Evolutionary conservation across 139 green algal species (phyloP).

Genomic region (Microglena sp.): DNA sequence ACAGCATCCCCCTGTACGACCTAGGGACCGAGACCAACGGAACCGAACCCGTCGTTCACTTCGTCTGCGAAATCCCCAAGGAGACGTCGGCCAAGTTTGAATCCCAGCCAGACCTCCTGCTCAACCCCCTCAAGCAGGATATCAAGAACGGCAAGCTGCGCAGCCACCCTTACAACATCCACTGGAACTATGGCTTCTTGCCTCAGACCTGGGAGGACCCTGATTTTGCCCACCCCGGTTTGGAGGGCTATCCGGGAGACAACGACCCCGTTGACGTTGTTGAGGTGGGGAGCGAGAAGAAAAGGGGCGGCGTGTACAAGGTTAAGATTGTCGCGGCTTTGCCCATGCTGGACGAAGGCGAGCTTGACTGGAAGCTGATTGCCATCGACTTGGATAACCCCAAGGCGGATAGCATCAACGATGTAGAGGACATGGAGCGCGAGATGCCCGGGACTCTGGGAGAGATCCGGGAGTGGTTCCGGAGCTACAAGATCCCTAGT

Average conservation of each 20-base stretch:
- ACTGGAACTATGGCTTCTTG: slow-evolving; percentile 99
- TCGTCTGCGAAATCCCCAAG: slow-evolving; percentile 97
- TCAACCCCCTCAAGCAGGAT: slow-evolving; percentile 98
- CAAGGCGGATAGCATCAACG: slow-evolving; percentile 81
- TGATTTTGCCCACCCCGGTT: slow-evolving; percentile 51
- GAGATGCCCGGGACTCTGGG: slow-evolving; percentile 89
- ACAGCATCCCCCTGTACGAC: slow-evolving; percentile 91
- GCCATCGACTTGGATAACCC: slow-evolving; percentile 83
- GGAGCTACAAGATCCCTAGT: slow-evolving; percentile 98
- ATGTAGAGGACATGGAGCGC: slow-evolving; percentile 93
- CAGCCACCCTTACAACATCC: slow-evolving; percentile 99
- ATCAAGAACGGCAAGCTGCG: slow-evolving; percentile 98
- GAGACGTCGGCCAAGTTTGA: slow-evolving; percentile 98
- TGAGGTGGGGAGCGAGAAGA: slow-evolving; percentile 72
- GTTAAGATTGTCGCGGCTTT: slow-evolving; percentile 74
- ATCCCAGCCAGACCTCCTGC: slow-evolving; percentile 69
- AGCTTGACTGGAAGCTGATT: slow-evolving; percentile 99
- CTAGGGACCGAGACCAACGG: background rate
- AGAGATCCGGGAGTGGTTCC: slow-evolving; percentile 92
- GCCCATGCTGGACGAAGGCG: slow-evolving; percentile 97
- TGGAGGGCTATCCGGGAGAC: slow-evolving; percentile 61
- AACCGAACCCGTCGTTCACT: slow-evolving; percentile 84
- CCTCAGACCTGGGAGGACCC: slow-evolving; percentile 91
- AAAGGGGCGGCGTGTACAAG: slow-evolving; percentile 84
- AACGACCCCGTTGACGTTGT: slow-evolving; percentile 99